Evolutionary conservation across 768 basidiomycete species (phyloP), one percentile per base, ranked within the genome.

Genomic region (Tulasnella sp.): DNA sequence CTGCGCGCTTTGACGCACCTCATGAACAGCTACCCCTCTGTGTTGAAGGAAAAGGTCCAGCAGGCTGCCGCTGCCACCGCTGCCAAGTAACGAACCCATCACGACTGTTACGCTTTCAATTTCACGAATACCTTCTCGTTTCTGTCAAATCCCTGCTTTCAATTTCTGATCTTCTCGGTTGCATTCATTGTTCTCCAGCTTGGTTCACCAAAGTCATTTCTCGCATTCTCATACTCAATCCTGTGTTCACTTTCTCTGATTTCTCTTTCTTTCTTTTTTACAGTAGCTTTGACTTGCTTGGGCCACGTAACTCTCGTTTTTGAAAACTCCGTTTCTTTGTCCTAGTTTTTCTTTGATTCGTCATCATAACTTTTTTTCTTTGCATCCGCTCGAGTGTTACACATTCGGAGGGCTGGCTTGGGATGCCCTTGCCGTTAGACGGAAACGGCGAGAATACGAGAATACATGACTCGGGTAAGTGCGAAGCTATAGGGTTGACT

Each of bases 21-120:
- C 64, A 92, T 95, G 92, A 94, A 95, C 85, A 94, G 94, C 84
- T 96, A 94, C 85, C 93, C 94, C 16, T 86, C 90, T 11, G 89
- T 96, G 2, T 88, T 96, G 81, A 96, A 93, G 86, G 94, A 95
- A 85, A 96, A 96, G 86, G 85, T 84, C 58, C 58, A 58, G 16
- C 77, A 78, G 40, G 77, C 77, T n/a, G 60, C 77, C 22, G 77
- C 77, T 28, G 77, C 77, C 58, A 78, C 77, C 16, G 31, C 74
- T 18, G 37, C 77, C 50, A 78, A 78, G 58, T 78, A 78, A 78
- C 58, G 77, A 78, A 37, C 41, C 2, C 9, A 41, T 24, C 37
- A 75, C 74, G 74, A 75, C 16, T 28, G 16, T 75, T 28, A 75
- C 74, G 74, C 74, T 48, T 48, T 28, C 64, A 28, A 37, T 1